Evolutionary conservation across 352 stramenopile species (phyloP).

Genomic region (Globisporangium megalacanthum): DNA sequence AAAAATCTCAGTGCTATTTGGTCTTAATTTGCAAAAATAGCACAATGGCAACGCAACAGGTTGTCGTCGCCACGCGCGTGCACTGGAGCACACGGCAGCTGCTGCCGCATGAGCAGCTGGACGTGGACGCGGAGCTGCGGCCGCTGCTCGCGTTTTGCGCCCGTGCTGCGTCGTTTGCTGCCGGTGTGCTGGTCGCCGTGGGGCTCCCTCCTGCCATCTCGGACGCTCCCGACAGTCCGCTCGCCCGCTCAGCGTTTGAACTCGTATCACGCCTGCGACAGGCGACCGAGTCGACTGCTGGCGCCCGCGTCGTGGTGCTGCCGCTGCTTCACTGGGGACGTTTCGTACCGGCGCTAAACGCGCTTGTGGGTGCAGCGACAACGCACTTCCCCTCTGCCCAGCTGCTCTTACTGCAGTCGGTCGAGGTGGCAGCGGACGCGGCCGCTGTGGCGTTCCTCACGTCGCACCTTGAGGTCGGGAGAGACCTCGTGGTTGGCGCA

Average conservation of each 20-base stretch:
- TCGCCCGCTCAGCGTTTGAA: slow-evolving; percentile 34
- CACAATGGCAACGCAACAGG: neutral
- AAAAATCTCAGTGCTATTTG: too few species aligned
- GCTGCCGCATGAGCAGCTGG: slow-evolving; percentile 48
- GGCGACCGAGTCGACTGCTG: slow-evolving; percentile 6
- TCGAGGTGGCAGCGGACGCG: slow-evolving; percentile 80
- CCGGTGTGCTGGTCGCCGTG: slow-evolving; percentile 52
- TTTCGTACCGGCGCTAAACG: slow-evolving; percentile 95
- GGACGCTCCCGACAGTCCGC: slow-evolving; percentile 7
- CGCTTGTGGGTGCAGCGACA: slow-evolving; percentile 73
- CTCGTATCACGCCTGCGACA: slow-evolving; percentile 32
- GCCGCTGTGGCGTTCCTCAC: slow-evolving; percentile 51
- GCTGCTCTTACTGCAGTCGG: slow-evolving; percentile 86
- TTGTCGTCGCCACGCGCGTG: slow-evolving; percentile 51
- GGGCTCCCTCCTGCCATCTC: slow-evolving; percentile 25
- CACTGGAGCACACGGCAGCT: slow-evolving; percentile 38
- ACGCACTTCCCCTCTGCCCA: slow-evolving; percentile 41
- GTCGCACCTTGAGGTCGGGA: slow-evolving; percentile 55
- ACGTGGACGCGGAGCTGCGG: slow-evolving; percentile 33
- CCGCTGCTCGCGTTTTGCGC: slow-evolving; percentile 48
- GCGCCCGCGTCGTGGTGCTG: slow-evolving; percentile 57
- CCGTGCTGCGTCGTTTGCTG: slow-evolving; percentile 41
- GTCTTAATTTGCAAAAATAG: neutral
- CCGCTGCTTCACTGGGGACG: slow-evolving; percentile 92
- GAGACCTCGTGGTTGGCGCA: slow-evolving; percentile 89